Conservation (phyloP, 345 rosid species). For the Excoecaria cochinchinensis region DNA sequence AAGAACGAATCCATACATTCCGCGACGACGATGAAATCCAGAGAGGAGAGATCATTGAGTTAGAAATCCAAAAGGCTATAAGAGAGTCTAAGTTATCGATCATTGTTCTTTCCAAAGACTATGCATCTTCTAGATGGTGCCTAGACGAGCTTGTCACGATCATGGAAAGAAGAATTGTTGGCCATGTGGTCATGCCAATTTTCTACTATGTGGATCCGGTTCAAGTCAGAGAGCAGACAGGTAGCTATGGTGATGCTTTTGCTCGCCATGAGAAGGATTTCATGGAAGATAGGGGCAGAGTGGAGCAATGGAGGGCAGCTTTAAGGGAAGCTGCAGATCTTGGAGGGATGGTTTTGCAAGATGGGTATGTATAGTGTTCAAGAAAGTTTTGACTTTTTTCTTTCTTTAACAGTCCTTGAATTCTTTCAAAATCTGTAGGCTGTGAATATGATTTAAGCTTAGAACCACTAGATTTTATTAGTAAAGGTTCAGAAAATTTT, state of each 20-base stretch:
- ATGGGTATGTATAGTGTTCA: slow-evolving; percentile 10
- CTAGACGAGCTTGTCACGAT: slow-evolving; percentile 15
- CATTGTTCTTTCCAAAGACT: slow-evolving; percentile 11
- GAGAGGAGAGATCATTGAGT: slow-evolving; percentile 8
- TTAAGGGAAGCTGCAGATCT: slow-evolving; percentile 11
- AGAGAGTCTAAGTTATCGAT: slow-evolving; percentile 6
- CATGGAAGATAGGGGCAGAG: neutral
- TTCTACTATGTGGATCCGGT: slow-evolving; percentile 18
- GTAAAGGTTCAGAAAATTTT: neutral
- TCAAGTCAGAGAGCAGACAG: slow-evolving; percentile 7
- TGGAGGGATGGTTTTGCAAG: slow-evolving; percentile 10
- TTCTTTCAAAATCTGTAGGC: neutral
- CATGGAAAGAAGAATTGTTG: slow-evolving; percentile 5
- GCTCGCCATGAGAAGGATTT: slow-evolving; percentile 2
- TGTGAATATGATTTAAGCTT: neutral
- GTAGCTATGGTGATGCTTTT: slow-evolving; percentile 7
- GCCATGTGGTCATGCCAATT: slow-evolving; percentile 12
- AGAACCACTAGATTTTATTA: neutral
- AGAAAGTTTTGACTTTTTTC: neutral
- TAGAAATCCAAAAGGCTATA: slow-evolving; percentile 11
- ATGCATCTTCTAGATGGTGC: slow-evolving; percentile 21
- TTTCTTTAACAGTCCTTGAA: neutral
- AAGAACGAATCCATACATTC: slow-evolving; percentile 12
- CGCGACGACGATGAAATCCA: slow-evolving; percentile 11
- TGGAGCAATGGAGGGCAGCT: slow-evolving; percentile 17